Percentiles rank a stretch among this genome's conserved stretches.
Conservation (phyloP, 2,329 filamentous ascomycete genomes). For the Penicillium sp. region DNA sequence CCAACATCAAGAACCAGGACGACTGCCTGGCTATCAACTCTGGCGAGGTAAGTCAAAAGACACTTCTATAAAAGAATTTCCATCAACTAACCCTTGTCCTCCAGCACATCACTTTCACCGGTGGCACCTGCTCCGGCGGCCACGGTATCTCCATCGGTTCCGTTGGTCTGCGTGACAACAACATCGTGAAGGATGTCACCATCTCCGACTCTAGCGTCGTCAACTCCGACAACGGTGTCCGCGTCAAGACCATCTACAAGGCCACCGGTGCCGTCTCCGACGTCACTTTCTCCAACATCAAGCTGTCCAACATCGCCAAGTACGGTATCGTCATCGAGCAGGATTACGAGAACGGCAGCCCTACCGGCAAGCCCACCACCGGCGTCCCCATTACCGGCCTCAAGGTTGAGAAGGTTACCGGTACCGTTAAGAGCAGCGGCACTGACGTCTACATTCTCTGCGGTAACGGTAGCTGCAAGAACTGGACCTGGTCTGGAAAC, state of each 20-base stretch:
- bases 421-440: constrained; percentile 36
- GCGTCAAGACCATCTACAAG: constrained; percentile 58
- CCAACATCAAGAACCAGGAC: constrained; percentile 58
- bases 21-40: constrained; percentile 62
- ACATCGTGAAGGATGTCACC: constrained; percentile 55
- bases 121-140: constrained; percentile 33
- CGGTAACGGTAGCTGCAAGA: constrained; percentile 51
- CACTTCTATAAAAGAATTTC: rapidly evolving
- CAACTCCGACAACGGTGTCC: constrained; percentile 58
- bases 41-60: constrained; percentile 39
- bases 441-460: constrained; percentile 57
- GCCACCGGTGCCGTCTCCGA: constrained; percentile 54
- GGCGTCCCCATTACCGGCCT: constrained; percentile 46
- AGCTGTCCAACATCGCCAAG: constrained; percentile 48
- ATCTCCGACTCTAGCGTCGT: constrained; percentile 51
- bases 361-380: constrained; percentile 38
- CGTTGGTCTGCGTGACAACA: constrained; percentile 57
- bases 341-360: constrained; percentile 55
- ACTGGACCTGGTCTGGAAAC: constrained; percentile 56
- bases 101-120: constrained; percentile 33
- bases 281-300: constrained; percentile 57
- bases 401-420: constrained; percentile 38
- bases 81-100: not conserved
- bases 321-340: constrained; percentile 62
- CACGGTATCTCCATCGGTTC: constrained; percentile 58